phyloP scores from a whole-genome alignment of 345 rosid genomes.

The Laguncularia racemosa region DNA sequence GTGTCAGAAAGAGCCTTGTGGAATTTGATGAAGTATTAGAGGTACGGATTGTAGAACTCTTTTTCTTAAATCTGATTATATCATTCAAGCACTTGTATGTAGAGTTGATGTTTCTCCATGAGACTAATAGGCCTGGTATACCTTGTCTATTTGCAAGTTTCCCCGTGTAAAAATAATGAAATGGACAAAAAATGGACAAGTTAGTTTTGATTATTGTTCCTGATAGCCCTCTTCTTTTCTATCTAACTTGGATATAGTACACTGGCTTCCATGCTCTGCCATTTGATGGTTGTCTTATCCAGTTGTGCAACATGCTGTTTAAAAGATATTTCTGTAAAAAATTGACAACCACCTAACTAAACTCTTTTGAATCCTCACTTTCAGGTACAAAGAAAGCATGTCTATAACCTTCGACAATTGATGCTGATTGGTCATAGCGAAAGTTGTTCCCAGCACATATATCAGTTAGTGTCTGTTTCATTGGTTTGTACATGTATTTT shows the following conservation, averaged over 20 bases:
- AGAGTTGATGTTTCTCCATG: no score
- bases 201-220: neutral
- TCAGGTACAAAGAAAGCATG: slow-evolving; percentile 97
- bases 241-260: neutral
- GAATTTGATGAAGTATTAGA: slow-evolving; percentile 97
- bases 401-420: slow-evolving; percentile 77
- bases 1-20: slow-evolving; percentile 86
- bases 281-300: no score
- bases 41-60: slow-evolving; percentile 29
- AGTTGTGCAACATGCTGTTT: no score
- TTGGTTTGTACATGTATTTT: neutral
- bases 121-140: no score
- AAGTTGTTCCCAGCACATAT: slow-evolving; percentile 80
- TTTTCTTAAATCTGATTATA: no score
- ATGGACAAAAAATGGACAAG: neutral
- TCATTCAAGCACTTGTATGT: no score
- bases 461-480: slow-evolving; percentile 43
- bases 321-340: no score
- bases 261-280: neutral
- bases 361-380: slow-evolving; percentile 1
- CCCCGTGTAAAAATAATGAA: no score
- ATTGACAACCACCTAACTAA: neutral
- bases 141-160: no score
- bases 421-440: slow-evolving; percentile 74
- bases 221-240: no score